Conservation (phyloP, 192 early-diverging fungal species). For the Pecoramyces ruminantium region DNA sequence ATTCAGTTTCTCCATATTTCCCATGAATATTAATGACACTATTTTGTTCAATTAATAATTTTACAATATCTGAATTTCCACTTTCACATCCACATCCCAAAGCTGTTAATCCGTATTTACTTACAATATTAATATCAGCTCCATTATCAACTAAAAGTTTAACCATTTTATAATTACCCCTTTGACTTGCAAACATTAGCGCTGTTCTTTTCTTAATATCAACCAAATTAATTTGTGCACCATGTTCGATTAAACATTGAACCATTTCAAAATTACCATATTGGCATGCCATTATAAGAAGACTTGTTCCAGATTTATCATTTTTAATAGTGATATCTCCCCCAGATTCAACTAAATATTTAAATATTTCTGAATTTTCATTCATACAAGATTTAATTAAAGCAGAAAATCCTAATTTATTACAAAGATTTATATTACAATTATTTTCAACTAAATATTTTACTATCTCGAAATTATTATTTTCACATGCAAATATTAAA, state of each 20-base stretch:
- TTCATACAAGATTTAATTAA: too few relatives aligned
- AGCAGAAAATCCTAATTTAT: too few relatives aligned
- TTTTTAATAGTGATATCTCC: too few relatives aligned
- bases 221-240: background rate
- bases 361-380: too few relatives aligned
- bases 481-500: too few relatives aligned
- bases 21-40: background rate
- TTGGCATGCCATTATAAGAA: too few relatives aligned
- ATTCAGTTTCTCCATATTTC: background rate
- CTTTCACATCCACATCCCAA: background rate
- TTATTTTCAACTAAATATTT: too few relatives aligned
- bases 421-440: too few relatives aligned
- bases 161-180: background rate
- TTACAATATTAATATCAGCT: background rate
- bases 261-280: background rate
- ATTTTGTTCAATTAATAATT: background rate
- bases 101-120: too few relatives aligned
- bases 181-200: background rate
- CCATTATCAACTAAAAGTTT: background rate
- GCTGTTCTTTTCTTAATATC: background rate
- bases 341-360: too few relatives aligned
- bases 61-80: background rate
- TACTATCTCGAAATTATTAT: too few relatives aligned
- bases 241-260: background rate
- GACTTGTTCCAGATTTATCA: too few relatives aligned